A percentile compares a stretch with the other conserved stretches of the same genome.
These are phyloP conservation scores for Rhexocercosporidium sp. DNA, from an alignment of 2,329 filamentous ascomycete species.

Conservation along the genomic window DNA sequence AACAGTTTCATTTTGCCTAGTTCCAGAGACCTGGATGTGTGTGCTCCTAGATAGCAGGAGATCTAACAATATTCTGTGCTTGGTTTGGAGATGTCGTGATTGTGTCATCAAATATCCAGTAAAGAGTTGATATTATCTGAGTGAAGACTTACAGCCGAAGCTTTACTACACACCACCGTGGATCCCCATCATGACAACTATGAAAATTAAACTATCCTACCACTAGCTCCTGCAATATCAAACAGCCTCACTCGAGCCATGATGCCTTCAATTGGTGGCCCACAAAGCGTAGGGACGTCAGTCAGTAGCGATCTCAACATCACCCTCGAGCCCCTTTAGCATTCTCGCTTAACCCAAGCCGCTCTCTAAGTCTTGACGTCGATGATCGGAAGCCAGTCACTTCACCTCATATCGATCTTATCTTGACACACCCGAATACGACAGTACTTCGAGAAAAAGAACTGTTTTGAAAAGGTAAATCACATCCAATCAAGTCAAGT, in stretches of 20 bases:
- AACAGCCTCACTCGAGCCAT: neutral
- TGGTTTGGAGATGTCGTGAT: too few relatives aligned
- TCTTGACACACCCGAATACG: neutral
- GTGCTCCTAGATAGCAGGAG: too few relatives aligned
- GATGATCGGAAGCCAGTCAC: neutral
- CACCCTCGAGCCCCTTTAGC: neutral
- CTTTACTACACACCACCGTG: too few relatives aligned
- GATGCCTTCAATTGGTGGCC: neutral
- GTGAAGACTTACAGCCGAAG: too few relatives aligned
- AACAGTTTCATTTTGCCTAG: too few relatives aligned
- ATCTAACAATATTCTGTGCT: too few relatives aligned
- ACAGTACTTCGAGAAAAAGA: neutral
- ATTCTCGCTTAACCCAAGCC: neutral
- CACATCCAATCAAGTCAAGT: neutral
- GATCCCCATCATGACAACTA: too few relatives aligned
- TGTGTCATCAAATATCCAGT: too few relatives aligned
- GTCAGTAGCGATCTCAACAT: neutral
- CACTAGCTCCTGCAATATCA: neutral
- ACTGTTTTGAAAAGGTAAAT: neutral
- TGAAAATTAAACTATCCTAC: too few relatives aligned
- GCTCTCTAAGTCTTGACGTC: conserved; percentile 1
- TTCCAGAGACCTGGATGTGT: too few relatives aligned
- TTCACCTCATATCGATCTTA: neutral
- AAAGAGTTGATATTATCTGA: too few relatives aligned
- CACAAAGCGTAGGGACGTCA: neutral